These are phyloP conservation scores for Castanea crenata DNA, from an alignment of 306 rosid species.

Conservation along the genomic window DNA sequence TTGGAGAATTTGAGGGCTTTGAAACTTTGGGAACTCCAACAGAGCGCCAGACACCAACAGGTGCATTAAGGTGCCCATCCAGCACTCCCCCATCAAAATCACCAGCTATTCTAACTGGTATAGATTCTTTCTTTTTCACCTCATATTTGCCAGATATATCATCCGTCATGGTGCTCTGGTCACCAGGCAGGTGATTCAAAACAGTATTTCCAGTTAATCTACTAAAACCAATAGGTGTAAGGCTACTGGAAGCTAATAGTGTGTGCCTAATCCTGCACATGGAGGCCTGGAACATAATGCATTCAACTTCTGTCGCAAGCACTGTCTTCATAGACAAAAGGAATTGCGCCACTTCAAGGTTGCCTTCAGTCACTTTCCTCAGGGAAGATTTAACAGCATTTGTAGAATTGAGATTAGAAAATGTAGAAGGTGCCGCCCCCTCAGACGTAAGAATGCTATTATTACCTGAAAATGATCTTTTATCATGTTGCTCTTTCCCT, in stretches of 20 bases:
- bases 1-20: constrained; percentile 69
- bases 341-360: constrained; percentile 53
- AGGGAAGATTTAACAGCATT: constrained; percentile 45
- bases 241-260: constrained; percentile 62
- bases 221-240: constrained; percentile 50
- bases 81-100: constrained; percentile 82
- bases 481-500: constrained; percentile 57
- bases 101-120: constrained; percentile 91
- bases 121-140: constrained; percentile 78
- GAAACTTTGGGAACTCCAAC: constrained; percentile 75
- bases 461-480: constrained; percentile 38
- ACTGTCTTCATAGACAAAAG: constrained; percentile 61
- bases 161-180: constrained; percentile 61
- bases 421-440: constrained; percentile 44
- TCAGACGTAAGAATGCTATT: constrained; percentile 46
- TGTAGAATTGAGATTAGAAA: constrained; percentile 55
- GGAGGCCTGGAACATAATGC: constrained; percentile 76
- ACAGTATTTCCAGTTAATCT: constrained; percentile 51
- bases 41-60: constrained; percentile 97
- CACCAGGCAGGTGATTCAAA: constrained; percentile 64
- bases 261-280: constrained; percentile 89
- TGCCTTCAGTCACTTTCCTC: constrained; percentile 59
- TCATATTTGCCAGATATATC: constrained; percentile 66
- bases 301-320: constrained; percentile 84
- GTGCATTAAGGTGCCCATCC: constrained; percentile 87